These are phyloP conservation scores for Pavlovales sp. DNA, from an alignment of 208 protist genomes.

Conservation along the genomic window DNA sequence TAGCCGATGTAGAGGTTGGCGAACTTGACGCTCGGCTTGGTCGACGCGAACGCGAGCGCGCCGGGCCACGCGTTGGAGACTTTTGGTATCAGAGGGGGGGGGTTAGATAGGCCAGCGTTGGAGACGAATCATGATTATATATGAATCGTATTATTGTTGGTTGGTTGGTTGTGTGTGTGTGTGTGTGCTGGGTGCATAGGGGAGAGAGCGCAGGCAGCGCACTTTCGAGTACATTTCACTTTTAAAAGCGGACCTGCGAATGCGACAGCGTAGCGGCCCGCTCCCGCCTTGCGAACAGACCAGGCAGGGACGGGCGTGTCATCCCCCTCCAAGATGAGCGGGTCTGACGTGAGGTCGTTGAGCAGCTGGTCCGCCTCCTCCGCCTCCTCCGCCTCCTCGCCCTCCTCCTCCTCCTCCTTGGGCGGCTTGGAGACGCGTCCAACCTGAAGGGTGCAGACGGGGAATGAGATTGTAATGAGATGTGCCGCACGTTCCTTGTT, in stretches of 20 bases:
- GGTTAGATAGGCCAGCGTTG: too few relatives aligned
- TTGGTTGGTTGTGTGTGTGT: too few relatives aligned
- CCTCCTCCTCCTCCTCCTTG: neutral
- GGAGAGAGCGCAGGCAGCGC: too few relatives aligned
- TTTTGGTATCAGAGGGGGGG: too few relatives aligned
- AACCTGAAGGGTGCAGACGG: neutral
- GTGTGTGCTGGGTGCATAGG: too few relatives aligned
- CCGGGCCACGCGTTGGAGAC: neutral
- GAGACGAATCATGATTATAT: too few relatives aligned
- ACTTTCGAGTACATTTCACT: too few relatives aligned
- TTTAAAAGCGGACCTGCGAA: too few relatives aligned
- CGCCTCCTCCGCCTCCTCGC: neutral
- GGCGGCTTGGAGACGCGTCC: constrained; percentile 9
- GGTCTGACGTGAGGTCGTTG: neutral
- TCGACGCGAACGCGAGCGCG: neutral
- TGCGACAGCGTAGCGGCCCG: neutral
- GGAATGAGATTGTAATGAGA: too few relatives aligned
- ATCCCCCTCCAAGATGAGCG: neutral
- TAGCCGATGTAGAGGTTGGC: constrained; percentile 14
- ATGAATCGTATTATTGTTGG: too few relatives aligned
- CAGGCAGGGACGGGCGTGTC: neutral
- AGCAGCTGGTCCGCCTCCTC: neutral
- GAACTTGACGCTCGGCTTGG: neutral
- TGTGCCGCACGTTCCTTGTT: too few relatives aligned
- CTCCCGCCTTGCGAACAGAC: neutral